Percentiles rank a stretch among this genome's conserved stretches.
phyloP scores from a whole-genome alignment of 192 early-diverging fungal species.

The Thoreauomyces humboldtii region DNA sequence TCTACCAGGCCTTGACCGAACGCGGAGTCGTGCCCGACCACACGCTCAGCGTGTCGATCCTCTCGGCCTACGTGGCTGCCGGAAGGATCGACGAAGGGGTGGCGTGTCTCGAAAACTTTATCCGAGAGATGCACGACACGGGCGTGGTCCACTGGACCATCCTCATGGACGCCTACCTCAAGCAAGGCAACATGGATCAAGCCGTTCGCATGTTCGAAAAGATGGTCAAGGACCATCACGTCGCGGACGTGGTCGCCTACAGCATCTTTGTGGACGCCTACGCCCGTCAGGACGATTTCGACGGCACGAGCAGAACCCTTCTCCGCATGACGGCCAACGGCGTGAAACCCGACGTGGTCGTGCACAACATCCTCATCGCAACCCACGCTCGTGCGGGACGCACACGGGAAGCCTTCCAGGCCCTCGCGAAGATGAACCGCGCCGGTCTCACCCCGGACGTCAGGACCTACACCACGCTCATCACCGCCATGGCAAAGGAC shows the following conservation, averaged over 20 bases:
- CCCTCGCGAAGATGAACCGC: not conserved
- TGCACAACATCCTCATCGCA: conserved; percentile 1
- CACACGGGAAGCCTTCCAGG: not conserved
- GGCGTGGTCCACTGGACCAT: not conserved
- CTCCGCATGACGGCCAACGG: not conserved
- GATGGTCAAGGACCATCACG: not conserved
- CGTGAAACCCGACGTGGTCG: not conserved
- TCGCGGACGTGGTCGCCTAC: conserved; percentile 7
- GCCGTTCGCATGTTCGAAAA: not conserved
- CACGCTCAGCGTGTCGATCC: not conserved
- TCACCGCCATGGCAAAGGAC: not conserved
- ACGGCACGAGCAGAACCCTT: not conserved
- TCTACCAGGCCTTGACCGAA: not conserved
- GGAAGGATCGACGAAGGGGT: not conserved
- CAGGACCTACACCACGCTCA: not conserved
- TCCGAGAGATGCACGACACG: not conserved
- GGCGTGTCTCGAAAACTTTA: not conserved
- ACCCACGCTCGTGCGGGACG: not conserved
- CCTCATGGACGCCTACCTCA: conserved; percentile 15
- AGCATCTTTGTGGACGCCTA: conserved; percentile 2
- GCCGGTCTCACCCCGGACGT: conserved; percentile 4
- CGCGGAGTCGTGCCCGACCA: not conserved
- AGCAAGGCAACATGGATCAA: not conserved
- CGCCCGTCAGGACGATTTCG: not conserved
- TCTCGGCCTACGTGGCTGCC: not conserved